A percentile compares a stretch with the other conserved stretches of the same genome.
phyloP scores from a whole-genome alignment of 2,329 filamentous ascomycete species.

The Colletotrichum sp. region DNA sequence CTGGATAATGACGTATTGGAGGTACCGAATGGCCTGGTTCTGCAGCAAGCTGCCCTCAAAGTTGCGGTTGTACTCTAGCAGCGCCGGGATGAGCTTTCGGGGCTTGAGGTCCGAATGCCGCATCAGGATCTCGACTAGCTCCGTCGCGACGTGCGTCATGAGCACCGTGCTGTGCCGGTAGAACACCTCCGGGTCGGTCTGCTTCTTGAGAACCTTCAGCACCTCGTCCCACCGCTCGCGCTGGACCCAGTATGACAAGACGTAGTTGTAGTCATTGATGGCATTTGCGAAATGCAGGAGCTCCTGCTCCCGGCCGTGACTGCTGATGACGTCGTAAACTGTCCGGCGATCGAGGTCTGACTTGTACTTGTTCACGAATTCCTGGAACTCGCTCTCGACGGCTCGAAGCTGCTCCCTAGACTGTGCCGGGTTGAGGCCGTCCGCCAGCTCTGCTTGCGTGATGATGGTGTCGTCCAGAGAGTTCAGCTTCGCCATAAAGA shows the following conservation, averaged over 20 bases:
- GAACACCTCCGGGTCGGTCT: constrained; percentile 91
- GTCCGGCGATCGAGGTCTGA: constrained; percentile 88
- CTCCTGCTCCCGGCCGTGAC: constrained; percentile 92
- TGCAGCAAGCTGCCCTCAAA: constrained; percentile 70
- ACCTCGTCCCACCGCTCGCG: constrained; percentile 90
- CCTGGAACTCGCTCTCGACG: constrained; percentile 81
- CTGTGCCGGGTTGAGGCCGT: constrained; percentile 72
- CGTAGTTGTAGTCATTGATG: constrained; percentile 91
- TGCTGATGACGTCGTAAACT: constrained; percentile 94
- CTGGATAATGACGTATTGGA: constrained; percentile 91
- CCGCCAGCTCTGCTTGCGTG: constrained; percentile 81
- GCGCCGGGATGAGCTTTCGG: constrained; percentile 86
- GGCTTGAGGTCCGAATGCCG: constrained; percentile 85
- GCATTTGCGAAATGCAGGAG: constrained; percentile 89
- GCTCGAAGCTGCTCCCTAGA: constrained; percentile 73
- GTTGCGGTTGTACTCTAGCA: constrained; percentile 91
- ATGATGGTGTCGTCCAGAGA: constrained; percentile 92
- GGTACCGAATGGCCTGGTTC: constrained; percentile 93
- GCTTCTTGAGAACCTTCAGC: constrained; percentile 86
- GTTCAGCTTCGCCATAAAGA: constrained; percentile 98
- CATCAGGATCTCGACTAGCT: constrained; percentile 95
- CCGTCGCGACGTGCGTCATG: constrained; percentile 84
- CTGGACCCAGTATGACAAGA: constrained; percentile 96
- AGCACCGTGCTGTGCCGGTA: constrained; percentile 97
- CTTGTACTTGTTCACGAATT: constrained; percentile 87